Evolutionary conservation across 2,329 filamentous ascomycete species (phyloP).

Genomic region (Trichoderma sp.): DNA sequence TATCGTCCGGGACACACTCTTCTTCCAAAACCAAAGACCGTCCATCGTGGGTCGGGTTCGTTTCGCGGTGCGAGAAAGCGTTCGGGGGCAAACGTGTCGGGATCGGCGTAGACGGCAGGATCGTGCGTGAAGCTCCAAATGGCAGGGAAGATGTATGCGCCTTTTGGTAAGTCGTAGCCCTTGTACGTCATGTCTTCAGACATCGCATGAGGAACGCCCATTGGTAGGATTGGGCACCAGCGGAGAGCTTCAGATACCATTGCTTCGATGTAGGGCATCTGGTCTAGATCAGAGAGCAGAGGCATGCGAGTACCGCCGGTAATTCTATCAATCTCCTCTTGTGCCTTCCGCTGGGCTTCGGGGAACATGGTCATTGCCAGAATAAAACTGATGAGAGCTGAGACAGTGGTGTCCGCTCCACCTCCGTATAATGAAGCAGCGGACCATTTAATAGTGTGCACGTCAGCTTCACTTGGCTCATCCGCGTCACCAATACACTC

Average conservation of each 20-base stretch:
- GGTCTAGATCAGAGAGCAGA: conserved; percentile 21
- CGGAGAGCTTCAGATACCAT: conserved; percentile 26
- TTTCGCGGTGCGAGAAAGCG: conserved; percentile 15
- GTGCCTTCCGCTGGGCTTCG: conserved; percentile 17
- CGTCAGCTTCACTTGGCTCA: neutral
- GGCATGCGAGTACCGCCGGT: conserved; percentile 24
- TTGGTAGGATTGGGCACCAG: conserved; percentile 17
- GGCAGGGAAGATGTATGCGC: neutral
- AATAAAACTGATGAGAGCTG: neutral
- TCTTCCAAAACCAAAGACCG: conserved; percentile 1
- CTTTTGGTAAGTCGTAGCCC: conserved; percentile 7
- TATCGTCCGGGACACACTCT: conserved; percentile 11
- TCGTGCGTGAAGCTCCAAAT: neutral
- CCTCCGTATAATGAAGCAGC: neutral
- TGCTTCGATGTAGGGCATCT: conserved; percentile 27
- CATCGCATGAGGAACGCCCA: neutral
- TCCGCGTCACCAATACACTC: neutral
- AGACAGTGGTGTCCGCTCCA: conserved; percentile 12
- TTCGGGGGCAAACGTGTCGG: neutral
- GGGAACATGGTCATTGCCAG: conserved; percentile 20
- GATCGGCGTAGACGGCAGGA: neutral
- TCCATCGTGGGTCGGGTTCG: neutral
- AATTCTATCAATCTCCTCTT: conserved; percentile 20
- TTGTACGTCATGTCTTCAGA: conserved; percentile 2
- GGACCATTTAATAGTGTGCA: neutral